Percentiles rank a stretch among this genome's conserved stretches.
phyloP scores from a whole-genome alignment of 148 eudicot genomes.

The Euryodendron excelsum region DNA sequence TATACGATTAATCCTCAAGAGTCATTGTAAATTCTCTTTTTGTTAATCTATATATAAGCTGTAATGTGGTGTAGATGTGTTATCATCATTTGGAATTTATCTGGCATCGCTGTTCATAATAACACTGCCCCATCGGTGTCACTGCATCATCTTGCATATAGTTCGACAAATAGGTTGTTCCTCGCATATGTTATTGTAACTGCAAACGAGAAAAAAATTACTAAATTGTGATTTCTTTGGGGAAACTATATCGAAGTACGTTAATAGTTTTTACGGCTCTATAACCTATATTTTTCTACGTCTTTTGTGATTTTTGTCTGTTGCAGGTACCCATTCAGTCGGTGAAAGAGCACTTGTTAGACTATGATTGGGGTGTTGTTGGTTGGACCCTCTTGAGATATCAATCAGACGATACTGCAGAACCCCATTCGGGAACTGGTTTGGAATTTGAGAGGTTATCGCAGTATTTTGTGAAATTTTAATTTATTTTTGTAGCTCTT shows the following conservation, averaged over 20 bases:
- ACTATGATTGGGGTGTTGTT: slow-evolving; percentile 12
- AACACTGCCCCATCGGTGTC: background rate
- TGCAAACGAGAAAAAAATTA: background rate
- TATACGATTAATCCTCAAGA: slow-evolving; percentile 8
- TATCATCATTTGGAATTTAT: too few species aligned
- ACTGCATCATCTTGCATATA: background rate
- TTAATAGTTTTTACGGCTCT: background rate
- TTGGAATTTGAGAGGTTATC: background rate
- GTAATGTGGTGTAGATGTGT: background rate
- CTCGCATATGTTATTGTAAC: background rate
- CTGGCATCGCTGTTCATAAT: background rate
- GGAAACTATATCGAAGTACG: background rate
- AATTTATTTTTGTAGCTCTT: background rate
- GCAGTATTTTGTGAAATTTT: background rate
- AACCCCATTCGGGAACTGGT: background rate
- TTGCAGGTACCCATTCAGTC: slow-evolving; percentile 65
- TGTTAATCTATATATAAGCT: background rate
- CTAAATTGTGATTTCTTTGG: background rate
- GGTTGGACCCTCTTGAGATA: background rate
- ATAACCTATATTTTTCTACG: background rate
- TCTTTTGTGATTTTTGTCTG: background rate
- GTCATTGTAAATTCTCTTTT: background rate
- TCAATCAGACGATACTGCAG: background rate
- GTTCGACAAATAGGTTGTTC: background rate
- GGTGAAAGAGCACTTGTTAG: slow-evolving; percentile 70